phyloP scores from a whole-genome alignment of 805 yeast genomes.

The Candida golubevii region DNA sequence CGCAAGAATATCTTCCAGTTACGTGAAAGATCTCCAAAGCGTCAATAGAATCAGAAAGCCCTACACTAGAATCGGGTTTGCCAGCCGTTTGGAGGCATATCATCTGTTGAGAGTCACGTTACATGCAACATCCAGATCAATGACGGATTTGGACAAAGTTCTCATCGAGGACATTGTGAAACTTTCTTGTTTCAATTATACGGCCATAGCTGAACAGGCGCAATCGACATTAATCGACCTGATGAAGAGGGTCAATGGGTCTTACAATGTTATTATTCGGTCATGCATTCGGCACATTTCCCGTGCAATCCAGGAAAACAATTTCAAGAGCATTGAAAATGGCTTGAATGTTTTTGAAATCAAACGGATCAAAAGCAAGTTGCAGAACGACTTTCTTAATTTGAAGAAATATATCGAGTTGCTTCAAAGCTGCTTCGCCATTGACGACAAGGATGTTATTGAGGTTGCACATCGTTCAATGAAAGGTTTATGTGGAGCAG shows the following conservation, averaged over 20 bases:
- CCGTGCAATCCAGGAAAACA: conserved; percentile 44
- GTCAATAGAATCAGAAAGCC: conserved; percentile 62
- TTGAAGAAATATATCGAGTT: conserved; percentile 45
- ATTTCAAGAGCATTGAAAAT: conserved; percentile 56
- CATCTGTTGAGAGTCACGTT: conserved; percentile 72
- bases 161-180: conserved; percentile 63
- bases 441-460: conserved; percentile 55
- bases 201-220: conserved; percentile 66
- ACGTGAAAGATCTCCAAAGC: conserved; percentile 56
- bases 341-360: conserved; percentile 56
- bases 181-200: conserved; percentile 64
- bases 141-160: conserved; percentile 57
- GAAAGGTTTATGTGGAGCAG: conserved; percentile 24
- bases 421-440: conserved; percentile 49
- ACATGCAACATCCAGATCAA: conserved; percentile 68
- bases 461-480: conserved; percentile 51
- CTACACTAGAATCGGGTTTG: conserved; percentile 74
- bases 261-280: conserved; percentile 53
- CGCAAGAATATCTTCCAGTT: conserved; percentile 51
- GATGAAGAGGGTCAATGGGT: conserved; percentile 64
- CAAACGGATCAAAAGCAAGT: conserved; percentile 52
- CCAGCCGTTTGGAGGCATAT: conserved; percentile 64
- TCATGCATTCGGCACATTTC: conserved; percentile 46
- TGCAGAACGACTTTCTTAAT: conserved; percentile 55
- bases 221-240: conserved; percentile 63